Base-by-base conservation (phyloP, 257 asterid genomes). In the Fraxinus americana region DNA sequence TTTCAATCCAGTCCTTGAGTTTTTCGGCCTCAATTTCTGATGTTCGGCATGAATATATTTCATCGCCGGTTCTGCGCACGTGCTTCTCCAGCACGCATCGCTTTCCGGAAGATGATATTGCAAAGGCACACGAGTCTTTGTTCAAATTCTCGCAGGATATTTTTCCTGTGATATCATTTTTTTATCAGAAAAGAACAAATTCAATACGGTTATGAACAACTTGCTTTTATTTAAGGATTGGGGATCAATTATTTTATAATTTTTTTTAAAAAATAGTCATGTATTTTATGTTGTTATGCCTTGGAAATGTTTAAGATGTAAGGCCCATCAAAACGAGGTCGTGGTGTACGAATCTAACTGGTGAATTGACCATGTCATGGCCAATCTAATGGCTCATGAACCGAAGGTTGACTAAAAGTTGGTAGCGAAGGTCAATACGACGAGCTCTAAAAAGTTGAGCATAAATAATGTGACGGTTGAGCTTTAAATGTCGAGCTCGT, bases 1-100 rank as follows among this genome's bases (percentile, higher is more conserved):
- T 91, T 78, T 93, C 98, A n/a, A 93, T 79, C 88, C 67, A 72
- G 30, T 88, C 81, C 73, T 77, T 89, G 54, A 89, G 14, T 7
- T 74, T 82, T 27, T 87, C 88, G 0, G 95, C 96, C 73, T 87
- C 86, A 36, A 93, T 93, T 29, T 87, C 92, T 0, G 97, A 93
- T 0, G 91, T 74, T 27, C 86, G 76, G 76, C 97, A 93, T 4
- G 80, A 72, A 80, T 82, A 91, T 13, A 45, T 83, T 57, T 89
- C 94, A 68, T 38, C 85, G 0, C 90, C 91, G 13, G 84, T 75
- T 41, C 96, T 71, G 0, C 84, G 84, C 32, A 91, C 72, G 48
- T 71, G 86, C 79, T 86, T 90, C 88, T 92, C 97, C n/a, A 91
- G 74, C 83, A 91, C 91, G 80, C 97, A 92, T 16, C 97, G 88